Conservation (phyloP, 2,329 filamentous ascomycete genomes). For the Cordyceps tenuipes region DNA sequence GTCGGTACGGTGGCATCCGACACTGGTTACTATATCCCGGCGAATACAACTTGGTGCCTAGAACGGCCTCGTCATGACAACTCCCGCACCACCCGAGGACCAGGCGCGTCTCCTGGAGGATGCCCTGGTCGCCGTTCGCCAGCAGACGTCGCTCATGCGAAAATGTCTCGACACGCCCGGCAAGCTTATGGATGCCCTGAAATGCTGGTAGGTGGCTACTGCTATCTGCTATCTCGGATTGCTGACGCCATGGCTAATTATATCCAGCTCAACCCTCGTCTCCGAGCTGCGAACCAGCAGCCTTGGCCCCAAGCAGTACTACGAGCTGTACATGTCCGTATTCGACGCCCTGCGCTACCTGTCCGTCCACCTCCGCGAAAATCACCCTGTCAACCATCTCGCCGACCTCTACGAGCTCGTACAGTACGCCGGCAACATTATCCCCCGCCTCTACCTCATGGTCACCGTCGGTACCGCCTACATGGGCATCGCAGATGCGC, state of each 20-base stretch:
- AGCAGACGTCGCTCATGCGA: constrained; percentile 95
- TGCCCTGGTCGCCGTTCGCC: constrained; percentile 89
- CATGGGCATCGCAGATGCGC: constrained; percentile 96
- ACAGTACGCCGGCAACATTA: constrained; percentile 96
- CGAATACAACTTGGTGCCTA: constrained; percentile 36
- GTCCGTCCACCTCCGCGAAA: constrained; percentile 92
- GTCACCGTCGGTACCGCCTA: constrained; percentile 98
- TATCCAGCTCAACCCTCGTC: constrained; percentile 82
- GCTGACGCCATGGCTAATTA: neutral
- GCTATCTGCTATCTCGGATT: neutral
- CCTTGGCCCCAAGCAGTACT: constrained; percentile 98
- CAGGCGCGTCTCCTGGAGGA: constrained; percentile 93
- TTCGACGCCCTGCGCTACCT: constrained; percentile 97
- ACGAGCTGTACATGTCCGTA: constrained; percentile 98
- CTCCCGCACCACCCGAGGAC: constrained; percentile 62
- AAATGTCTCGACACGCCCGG: constrained; percentile 94
- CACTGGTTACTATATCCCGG: constrained; percentile 41
- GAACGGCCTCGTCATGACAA: constrained; percentile 30
- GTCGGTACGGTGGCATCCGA: neutral
- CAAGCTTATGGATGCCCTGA: constrained; percentile 98
- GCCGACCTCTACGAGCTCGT: constrained; percentile 97
- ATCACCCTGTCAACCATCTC: constrained; percentile 94
- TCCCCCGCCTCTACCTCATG: constrained; percentile 95
- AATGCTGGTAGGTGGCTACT: constrained; percentile 77
- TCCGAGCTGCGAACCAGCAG: constrained; percentile 97